Conservation (phyloP, 2,329 filamentous ascomycete species). For the Sclerotinia glacialis region DNA sequence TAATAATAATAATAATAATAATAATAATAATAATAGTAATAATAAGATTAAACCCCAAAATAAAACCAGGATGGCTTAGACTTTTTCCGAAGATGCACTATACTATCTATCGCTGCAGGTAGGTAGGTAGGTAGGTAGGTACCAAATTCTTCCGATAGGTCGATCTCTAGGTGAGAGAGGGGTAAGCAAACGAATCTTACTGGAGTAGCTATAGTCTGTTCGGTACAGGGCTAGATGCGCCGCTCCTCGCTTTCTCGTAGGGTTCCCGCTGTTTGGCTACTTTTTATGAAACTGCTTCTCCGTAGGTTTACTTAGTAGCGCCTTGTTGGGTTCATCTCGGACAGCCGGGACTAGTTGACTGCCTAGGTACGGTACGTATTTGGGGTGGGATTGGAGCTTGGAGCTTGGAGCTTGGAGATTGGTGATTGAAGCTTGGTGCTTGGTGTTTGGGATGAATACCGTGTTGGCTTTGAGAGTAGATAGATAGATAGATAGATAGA, state of each 20-base stretch:
- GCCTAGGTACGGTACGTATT: background rate
- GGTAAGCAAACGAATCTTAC: background rate
- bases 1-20: background rate
- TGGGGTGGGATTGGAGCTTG: background rate
- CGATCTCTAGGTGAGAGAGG: background rate
- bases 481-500: no score
- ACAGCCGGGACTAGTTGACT: background rate
- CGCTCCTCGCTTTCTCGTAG: no score
- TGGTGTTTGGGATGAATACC: background rate
- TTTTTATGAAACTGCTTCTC: background rate
- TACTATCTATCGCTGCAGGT: no score
- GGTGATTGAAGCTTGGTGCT: no score
- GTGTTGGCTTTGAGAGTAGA: no score
- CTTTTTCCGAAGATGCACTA: background rate
- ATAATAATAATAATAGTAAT: no score
- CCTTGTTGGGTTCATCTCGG: slow-evolving; percentile 5
- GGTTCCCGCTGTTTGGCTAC: background rate
- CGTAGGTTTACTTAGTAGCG: no score
- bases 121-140: no score
- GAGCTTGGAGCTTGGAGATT: background rate
- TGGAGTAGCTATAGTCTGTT: no score
- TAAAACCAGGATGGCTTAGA: background rate
- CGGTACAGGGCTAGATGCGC: background rate
- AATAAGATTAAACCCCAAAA: background rate
- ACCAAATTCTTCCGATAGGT: background rate